Conservation (phyloP, 2,329 filamentous ascomycete genomes). For the Knufia fluminis region DNA sequence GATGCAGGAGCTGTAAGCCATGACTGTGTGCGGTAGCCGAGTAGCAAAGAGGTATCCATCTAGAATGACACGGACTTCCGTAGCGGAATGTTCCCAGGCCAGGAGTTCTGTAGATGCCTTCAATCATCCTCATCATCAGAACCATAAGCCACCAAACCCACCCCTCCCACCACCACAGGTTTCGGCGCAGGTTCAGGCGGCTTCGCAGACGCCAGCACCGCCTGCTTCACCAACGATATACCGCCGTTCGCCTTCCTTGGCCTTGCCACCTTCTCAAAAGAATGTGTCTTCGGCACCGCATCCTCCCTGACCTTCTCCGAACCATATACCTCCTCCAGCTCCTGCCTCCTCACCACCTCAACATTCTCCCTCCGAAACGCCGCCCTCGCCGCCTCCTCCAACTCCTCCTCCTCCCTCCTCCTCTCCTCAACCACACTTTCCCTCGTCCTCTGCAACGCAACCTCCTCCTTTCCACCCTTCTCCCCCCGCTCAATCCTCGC, state of each 20-base stretch:
- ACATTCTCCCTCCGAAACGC: conserved; percentile 63
- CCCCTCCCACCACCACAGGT: conserved; percentile 7
- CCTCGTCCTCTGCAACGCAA: conserved; percentile 47
- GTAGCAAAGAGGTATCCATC: no score
- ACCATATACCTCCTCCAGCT: conserved; percentile 40
- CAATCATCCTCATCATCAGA: conserved; percentile 18
- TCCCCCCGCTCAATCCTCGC: conserved; percentile 74
- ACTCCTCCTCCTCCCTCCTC: conserved; percentile 64
- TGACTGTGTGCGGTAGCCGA: no score
- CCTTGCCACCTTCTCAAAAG: conserved; percentile 69
- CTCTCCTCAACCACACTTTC: conserved; percentile 50
- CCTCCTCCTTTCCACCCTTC: conserved; percentile 51
- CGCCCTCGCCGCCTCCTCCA: conserved; percentile 67
- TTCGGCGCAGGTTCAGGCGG: conserved; percentile 2
- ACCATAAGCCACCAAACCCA: conserved; percentile 20
- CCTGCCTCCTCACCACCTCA: conserved; percentile 43
- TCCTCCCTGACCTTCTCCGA: conserved; percentile 29
- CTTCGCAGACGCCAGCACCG: conserved; percentile 8
- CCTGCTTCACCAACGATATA: conserved; percentile 72
- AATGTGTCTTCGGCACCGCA: conserved; percentile 40
- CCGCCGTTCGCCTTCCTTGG: conserved; percentile 76
- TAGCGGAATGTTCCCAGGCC: no score
- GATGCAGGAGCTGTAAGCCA: no score
- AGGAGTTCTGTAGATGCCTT: no score
- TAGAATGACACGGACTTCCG: no score